Evolutionary conservation across 805 yeast genomes (phyloP), one percentile per base, ranked within the genome.

Genomic region (Kazachstania viticola): DNA sequence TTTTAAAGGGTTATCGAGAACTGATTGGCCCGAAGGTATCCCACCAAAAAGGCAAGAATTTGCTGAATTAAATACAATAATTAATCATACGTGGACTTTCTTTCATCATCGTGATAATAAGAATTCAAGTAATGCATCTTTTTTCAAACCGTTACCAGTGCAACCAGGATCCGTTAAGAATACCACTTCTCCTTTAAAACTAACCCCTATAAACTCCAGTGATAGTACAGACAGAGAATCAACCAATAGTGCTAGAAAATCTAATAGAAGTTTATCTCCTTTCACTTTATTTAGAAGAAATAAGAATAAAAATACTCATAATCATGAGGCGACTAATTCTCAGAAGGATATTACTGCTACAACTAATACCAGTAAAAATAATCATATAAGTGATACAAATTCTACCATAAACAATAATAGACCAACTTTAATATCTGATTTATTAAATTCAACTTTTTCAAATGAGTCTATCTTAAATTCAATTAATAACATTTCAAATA

Each of bases 21-120:
- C 95, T 0, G 95, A 87, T 38, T 87, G 96, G 95, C 96, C 96
- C 3, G 96, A 91, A 49, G 98, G 98, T 2, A 87, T 88, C 14
- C 97, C 97, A 0, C 95, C 96, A 0, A 82, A 79, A 50, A 75
- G 75, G 42, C 62, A 64, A 13, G 79, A 75, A 11, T 75, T 71
- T 38, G 54, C 56, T 21, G 98, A 91, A 44, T 54, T 67, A 15
- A 71, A 69, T 39, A 79, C 71, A 32, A 51, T 87, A 16, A 68
- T 83, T 18, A 68, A 72, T 31, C 96, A 88, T 51, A 74, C 80
- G 5, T 91, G 98, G 98, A 91, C 94, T 0, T 84, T 91, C 51
- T 88, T 73, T 64, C 64, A 60, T 14, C n/a, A 17, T 9, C 9
- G 7, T 22, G 14, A 14, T 9, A 17, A 14, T 23, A 33, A 28